Evolutionary conservation across 2,329 filamentous ascomycete species (phyloP), one percentile per base, ranked within the genome.

Genomic region (Arthrobotrys pseudoclavata): DNA sequence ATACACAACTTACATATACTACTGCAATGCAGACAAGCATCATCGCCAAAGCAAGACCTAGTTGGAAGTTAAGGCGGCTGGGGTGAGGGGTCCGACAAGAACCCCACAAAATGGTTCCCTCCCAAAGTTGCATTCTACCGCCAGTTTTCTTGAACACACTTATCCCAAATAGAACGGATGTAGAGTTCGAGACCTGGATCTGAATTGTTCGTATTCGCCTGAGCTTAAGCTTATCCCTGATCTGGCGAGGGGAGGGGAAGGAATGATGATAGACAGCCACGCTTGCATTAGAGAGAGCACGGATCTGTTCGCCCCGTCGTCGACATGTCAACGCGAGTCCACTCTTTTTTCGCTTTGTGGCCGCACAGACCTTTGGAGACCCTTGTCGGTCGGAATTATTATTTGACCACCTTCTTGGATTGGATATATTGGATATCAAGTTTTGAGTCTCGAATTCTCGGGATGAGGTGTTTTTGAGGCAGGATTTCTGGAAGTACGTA

Each of bases 311-410:
- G 69, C 69, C 53, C 50, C 52, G 40, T 63, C 29, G 61, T 66
- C 69, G 62, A 61, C 48, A 62, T 52, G 57, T 57, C 37, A 40
- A 72, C 26, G 60, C 55, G 45, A 62, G 34, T 42, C 52, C 31
- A n/a, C 37, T 12, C 7, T 22, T 57, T 53, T 63, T 62, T 72
- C 69, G 24, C 61, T 61, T 71, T 55, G 34, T 47, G 40, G 18
- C 48, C 74, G 74, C 74, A 77, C 74, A 68, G 74, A 77, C 74
- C 62, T 40, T 70, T 22, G 31, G 15, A 60, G 60, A 77, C 74
- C 74, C 74, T 77, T 71, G 74, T 77, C 67, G 62, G 26, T 68
- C 67, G 67, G 67, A 77, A 63, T 77, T 71, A 71, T 70, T 77
- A 77, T 77, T 77, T 68, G 74, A 76, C 72, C 57, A 70, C 72